A percentile compares a stretch with the other conserved stretches of the same genome.
phyloP scores from a whole-genome alignment of 371 early-diverging fungal genomes.

The Homolaphlyctis polyrhiza region DNA sequence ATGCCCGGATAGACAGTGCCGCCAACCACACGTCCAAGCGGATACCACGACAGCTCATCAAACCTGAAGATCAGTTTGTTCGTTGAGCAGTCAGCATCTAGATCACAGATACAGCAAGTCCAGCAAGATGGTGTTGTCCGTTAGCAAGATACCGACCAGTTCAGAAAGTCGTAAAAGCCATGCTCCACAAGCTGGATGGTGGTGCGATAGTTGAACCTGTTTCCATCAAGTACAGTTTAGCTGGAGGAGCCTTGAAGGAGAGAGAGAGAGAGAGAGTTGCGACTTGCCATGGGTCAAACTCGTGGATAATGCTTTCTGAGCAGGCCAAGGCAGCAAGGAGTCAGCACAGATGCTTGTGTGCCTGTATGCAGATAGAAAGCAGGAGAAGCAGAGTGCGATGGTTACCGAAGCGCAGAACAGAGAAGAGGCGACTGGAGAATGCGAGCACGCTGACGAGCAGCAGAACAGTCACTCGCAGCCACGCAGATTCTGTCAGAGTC shows the following conservation, averaged over 20 bases:
- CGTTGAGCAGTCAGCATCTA: background rate
- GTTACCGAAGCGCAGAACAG: slow-evolving; percentile 89
- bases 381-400: slow-evolving; percentile 19
- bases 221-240: background rate
- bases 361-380: background rate
- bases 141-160: slow-evolving; percentile 69
- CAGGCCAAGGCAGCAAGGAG: too few relatives aligned
- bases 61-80: slow-evolving; percentile 40
- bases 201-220: slow-evolving; percentile 94
- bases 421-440: slow-evolving; percentile 90
- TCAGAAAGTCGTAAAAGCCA: slow-evolving; percentile 96
- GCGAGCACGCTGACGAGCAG: slow-evolving; percentile 82
- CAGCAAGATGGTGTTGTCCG: background rate
- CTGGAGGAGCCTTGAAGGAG: background rate
- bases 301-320: slow-evolving; percentile 84
- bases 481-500: slow-evolving; percentile 12
- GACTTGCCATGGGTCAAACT: slow-evolving; percentile 91
- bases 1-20: slow-evolving; percentile 97
- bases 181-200: slow-evolving; percentile 92
- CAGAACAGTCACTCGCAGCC: slow-evolving; percentile 62
- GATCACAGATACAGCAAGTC: background rate
- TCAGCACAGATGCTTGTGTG: background rate
- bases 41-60: slow-evolving; percentile 98
- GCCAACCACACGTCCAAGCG: slow-evolving; percentile 96
- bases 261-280: background rate